phyloP scores from a whole-genome alignment of 75 land plant species.

The Adiantum capillusveneris region DNA sequence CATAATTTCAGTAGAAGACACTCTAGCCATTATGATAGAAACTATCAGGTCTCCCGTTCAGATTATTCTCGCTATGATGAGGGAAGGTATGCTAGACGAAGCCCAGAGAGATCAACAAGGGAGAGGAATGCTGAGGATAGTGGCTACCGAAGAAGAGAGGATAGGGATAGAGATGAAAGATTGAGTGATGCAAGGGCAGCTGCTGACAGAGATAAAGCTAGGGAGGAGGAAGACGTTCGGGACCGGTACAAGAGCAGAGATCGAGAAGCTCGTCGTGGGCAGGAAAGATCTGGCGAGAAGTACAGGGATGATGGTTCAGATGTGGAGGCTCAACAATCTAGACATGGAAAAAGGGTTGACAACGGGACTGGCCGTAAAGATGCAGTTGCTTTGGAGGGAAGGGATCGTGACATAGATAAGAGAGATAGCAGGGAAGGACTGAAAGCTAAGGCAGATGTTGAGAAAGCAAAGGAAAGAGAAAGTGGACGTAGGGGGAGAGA shows the following conservation, averaged over 20 bases:
- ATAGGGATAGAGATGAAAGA: background rate
- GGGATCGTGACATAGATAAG: background rate
- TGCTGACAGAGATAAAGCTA: background rate
- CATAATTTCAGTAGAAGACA: background rate
- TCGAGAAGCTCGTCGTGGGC: background rate
- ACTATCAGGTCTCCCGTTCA: background rate
- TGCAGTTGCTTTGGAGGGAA: background rate
- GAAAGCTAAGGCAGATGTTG: background rate
- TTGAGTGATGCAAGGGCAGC: background rate
- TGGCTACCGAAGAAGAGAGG: constrained; percentile 7
- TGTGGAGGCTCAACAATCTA: background rate
- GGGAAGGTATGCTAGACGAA: background rate
- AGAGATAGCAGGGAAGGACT: background rate
- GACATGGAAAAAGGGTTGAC: background rate
- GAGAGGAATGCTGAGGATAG: constrained; percentile 4
- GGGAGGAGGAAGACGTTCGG: background rate
- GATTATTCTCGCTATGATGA: constrained; percentile 5
- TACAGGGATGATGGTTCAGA: constrained; percentile 3
- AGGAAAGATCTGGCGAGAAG: background rate
- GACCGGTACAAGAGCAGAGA: constrained; percentile 16
- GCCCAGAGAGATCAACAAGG: background rate
- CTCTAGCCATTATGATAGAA: constrained; percentile 2
- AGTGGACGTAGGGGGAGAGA: background rate
- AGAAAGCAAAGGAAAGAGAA: background rate
- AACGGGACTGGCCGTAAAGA: background rate